Percentiles rank a stretch among this genome's conserved stretches.
These are phyloP conservation scores for Westerdykella aurantiaca DNA, from an alignment of 2,329 filamentous ascomycete species.

Conservation along the genomic window DNA sequence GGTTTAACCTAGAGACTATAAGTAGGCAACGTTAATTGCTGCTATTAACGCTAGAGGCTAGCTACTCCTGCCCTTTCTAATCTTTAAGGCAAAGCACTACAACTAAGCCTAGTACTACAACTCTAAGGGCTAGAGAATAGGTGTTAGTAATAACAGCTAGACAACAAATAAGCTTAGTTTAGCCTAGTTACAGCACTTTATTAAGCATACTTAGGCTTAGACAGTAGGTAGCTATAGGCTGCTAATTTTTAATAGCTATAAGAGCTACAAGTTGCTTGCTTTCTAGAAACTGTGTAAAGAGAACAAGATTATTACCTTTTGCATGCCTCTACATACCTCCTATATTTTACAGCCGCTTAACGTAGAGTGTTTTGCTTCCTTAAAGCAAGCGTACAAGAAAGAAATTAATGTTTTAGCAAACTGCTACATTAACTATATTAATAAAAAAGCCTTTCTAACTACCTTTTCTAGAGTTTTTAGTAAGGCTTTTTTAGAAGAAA, in stretches of 20 bases:
- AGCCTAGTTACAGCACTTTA: constrained; percentile 1
- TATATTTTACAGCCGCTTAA: constrained; percentile 5
- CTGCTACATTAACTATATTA: constrained; percentile 2
- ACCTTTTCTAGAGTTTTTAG: constrained; percentile 2
- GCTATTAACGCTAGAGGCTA: constrained; percentile 9
- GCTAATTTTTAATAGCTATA: constrained; percentile 3
- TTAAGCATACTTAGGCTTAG: background rate
- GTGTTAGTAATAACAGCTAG: constrained; percentile 27
- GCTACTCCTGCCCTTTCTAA: constrained; percentile 9
- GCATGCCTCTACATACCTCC: constrained; percentile 2
- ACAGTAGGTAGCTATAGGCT: background rate
- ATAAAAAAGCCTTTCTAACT: constrained; percentile 3
- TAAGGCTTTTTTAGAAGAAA: constrained; percentile 1
- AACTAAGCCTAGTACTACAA: constrained; percentile 7
- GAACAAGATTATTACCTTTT: constrained; percentile 6
- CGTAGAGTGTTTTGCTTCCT: constrained; percentile 22
- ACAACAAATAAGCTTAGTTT: constrained; percentile 21
- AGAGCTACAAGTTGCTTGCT: background rate
- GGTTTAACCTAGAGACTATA: constrained; percentile 8
- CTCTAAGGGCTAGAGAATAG: constrained; percentile 24
- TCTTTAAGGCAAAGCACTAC: constrained; percentile 8
- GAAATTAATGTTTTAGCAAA: background rate
- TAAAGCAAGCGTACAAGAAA: constrained; percentile 27
- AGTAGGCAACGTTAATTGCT: constrained; percentile 10
- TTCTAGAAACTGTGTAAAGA: constrained; percentile 2